Base-by-base conservation (phyloP, 257 asterid species). In the Ehretia macrophylla region DNA sequence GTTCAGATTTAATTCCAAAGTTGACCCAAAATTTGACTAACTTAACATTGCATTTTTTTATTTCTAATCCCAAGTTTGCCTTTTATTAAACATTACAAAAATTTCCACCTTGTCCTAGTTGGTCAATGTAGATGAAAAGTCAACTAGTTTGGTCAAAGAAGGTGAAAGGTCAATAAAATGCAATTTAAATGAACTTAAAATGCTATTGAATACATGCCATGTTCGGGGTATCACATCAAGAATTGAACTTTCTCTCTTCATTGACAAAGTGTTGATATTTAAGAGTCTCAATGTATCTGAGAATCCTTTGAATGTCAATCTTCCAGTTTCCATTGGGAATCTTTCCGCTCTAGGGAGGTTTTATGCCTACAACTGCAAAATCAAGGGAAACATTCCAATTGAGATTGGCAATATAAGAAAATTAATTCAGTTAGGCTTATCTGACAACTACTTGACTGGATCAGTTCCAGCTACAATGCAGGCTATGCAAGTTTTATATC, bases 241-340 rank as follows among this genome's bases (percentile, higher is more conserved):
- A 58, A n/a, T 12, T 27, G 18, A 50, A n/a, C 20, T 62, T 69
- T 59, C 5, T 69, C 17, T 14, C 60, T 14, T 62, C 69, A 1
- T 56, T 73, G 42, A 68, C 68, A 50, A 64, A 64, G 12, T 73
- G 74, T 55, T 58, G 62, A 18, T 51, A 63, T 17, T 60, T 75
- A 19, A 53, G 6, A 17, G 10, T 12, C 49, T 70, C 55, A 39
- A 59, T 55, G 48, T 70, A 11, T 49, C 64, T 59, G 32, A 32
- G 52, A 78, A 71, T 61, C 71, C 52, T 12, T 62, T 72, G 6
- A 66, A 62, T 46, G 79, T 77, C 13, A 13, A 32, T 40, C 67
- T 78, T 32, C 78, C 78, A 42, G 47, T 42, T 42, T 42, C 47
- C 47, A 42, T 42, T 42, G 47, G 47, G 16, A 42, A 82, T 68